These are phyloP conservation scores for Pontederia paniculata DNA, from an alignment of 176 grass and related monocot genomes.

Conservation along the genomic window DNA sequence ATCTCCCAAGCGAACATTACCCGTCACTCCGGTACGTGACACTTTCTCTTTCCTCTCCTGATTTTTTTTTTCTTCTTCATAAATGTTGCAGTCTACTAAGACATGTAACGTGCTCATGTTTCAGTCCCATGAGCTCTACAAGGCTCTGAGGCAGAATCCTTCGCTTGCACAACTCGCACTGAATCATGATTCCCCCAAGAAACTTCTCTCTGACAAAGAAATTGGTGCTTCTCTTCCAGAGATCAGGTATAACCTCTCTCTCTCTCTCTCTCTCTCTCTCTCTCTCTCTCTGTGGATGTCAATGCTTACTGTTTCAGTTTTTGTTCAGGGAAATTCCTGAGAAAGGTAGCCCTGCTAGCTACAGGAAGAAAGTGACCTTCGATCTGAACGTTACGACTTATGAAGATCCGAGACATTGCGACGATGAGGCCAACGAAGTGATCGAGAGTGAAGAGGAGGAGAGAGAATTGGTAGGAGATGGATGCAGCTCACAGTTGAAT, in stretches of 20 bases:
- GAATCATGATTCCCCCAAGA: too few species aligned
- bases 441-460: neutral
- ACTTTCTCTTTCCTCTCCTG: neutral
- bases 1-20: slow-evolving; percentile 35
- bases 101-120: neutral
- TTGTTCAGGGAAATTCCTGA: slow-evolving; percentile 49
- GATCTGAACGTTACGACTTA: slow-evolving; percentile 81
- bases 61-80: neutral
- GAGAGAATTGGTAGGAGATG: slow-evolving; percentile 21
- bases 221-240: too few species aligned
- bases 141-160: neutral
- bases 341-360: slow-evolving; percentile 33
- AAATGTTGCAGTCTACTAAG: slow-evolving; percentile 2
- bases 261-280: too few species aligned
- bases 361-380: slow-evolving; percentile 94
- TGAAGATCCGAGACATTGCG: slow-evolving; percentile 14
- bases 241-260: too few species aligned
- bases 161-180: too few species aligned
- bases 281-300: neutral
- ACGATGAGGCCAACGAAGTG: slow-evolving; percentile 13
- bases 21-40: slow-evolving; percentile 26
- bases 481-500: slow-evolving; percentile 22
- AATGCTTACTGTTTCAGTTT: neutral
- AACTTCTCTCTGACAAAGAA: too few species aligned
- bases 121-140: neutral